Evolutionary conservation across 2,329 filamentous ascomycete genomes (phyloP).

Genomic region (Fusarium euwallaceae): DNA sequence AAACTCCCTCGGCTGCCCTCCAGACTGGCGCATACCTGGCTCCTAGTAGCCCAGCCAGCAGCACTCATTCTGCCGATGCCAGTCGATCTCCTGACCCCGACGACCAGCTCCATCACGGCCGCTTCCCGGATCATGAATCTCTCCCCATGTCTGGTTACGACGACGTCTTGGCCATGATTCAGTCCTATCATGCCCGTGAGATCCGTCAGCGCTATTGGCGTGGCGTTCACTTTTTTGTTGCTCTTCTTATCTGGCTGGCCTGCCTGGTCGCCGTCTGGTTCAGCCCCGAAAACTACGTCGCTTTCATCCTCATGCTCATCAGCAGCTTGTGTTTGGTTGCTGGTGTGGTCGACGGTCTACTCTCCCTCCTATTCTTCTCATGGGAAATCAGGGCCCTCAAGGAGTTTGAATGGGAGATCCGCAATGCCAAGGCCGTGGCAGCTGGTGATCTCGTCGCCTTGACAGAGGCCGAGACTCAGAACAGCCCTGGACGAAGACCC

Average conservation of each 20-base stretch:
- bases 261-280: constrained; percentile 91
- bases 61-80: constrained; percentile 38
- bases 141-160: constrained; percentile 36
- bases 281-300: constrained; percentile 79
- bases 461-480: constrained; percentile 31
- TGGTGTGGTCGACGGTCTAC: constrained; percentile 85
- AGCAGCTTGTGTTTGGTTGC: constrained; percentile 82
- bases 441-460: constrained; percentile 46
- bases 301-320: constrained; percentile 84
- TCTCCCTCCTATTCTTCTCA: constrained; percentile 88
- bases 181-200: constrained; percentile 78
- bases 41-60: constrained; percentile 41
- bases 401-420: constrained; percentile 95
- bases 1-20: constrained; percentile 42
- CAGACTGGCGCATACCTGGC: constrained; percentile 46
- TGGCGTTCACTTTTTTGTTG: constrained; percentile 77
- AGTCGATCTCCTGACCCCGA: constrained; percentile 45
- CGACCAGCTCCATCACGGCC: constrained; percentile 50
- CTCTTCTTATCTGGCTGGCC: constrained; percentile 75
- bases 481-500: constrained; percentile 22
- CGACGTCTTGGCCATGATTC: constrained; percentile 77
- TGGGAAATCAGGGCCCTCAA: constrained; percentile 84
- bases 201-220: constrained; percentile 78
- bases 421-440: constrained; percentile 69
- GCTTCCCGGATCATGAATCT: constrained; percentile 32